These are phyloP conservation scores for Podospora pseudopauciseta DNA, from an alignment of 495 filamentous ascomycete species.

Conservation along the genomic window DNA sequence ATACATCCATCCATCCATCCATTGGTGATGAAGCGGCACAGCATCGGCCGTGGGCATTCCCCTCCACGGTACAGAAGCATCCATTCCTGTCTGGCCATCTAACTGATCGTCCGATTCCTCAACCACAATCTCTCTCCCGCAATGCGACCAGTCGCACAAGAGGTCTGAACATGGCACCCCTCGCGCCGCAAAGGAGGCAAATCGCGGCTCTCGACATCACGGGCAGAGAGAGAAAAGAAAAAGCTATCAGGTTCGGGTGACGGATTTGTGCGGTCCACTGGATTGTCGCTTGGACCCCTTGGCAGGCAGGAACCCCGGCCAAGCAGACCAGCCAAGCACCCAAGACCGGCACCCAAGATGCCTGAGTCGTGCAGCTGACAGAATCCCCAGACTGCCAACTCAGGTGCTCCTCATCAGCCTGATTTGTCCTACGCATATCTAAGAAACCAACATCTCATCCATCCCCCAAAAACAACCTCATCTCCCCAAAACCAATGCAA, in stretches of 20 bases:
- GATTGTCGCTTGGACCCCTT: constrained; percentile 10
- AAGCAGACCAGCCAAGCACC: not conserved
- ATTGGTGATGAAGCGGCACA: not conserved
- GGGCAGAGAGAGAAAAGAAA: not conserved
- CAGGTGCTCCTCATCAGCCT: not conserved
- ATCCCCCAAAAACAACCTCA: not conserved
- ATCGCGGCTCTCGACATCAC: not conserved
- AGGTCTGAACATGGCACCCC: not conserved
- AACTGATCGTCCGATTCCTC: not conserved
- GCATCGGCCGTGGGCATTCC: not conserved
- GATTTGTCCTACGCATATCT: not conserved
- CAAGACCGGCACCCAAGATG: not conserved
- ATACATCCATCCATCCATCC: not conserved
- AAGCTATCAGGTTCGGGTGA: not conserved
- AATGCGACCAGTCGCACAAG: not conserved
- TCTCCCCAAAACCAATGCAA: not conserved
- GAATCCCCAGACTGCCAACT: constrained; percentile 2
- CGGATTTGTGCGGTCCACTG: constrained; percentile 2
- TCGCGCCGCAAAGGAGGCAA: not conserved
- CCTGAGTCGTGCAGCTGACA: constrained; percentile 1
- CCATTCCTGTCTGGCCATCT: not conserved
- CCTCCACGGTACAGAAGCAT: not conserved
- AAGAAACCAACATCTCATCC: not conserved
- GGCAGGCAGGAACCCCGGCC: not conserved
- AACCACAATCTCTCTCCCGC: not conserved